phyloP scores from a whole-genome alignment of 495 filamentous ascomycete species.

The Lasiosphaeria ovina region DNA sequence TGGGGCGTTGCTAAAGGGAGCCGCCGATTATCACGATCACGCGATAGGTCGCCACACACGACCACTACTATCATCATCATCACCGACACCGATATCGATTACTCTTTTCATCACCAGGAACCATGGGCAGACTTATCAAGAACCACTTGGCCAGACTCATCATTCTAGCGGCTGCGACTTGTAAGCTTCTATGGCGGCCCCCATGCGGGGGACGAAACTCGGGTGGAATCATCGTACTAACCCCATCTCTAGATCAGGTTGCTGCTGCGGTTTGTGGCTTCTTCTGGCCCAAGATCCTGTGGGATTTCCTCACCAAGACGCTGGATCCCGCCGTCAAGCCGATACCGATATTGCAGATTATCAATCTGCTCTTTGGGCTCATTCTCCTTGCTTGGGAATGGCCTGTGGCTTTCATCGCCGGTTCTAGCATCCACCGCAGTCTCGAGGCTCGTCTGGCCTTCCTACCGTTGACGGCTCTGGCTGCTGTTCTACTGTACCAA shows the following conservation, averaged over 20 bases:
- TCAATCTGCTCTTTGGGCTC: slow-evolving; percentile 91
- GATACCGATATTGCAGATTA: slow-evolving; percentile 82
- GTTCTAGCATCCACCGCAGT: slow-evolving; percentile 73
- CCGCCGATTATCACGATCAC: not conserved
- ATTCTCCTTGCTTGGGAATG: slow-evolving; percentile 86
- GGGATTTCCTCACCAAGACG: slow-evolving; percentile 92
- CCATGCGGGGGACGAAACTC: not conserved
- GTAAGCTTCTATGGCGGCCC: slow-evolving; percentile 54
- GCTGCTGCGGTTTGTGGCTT: slow-evolving; percentile 79
- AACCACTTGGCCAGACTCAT: slow-evolving; percentile 98
- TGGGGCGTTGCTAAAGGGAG: not conserved
- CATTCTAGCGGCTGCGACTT: slow-evolving; percentile 77
- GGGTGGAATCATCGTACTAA: slow-evolving; percentile 7
- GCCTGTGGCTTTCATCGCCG: slow-evolving; percentile 68
- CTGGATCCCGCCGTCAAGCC: slow-evolving; percentile 84
- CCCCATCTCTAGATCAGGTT: slow-evolving; percentile 65
- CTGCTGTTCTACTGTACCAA: slow-evolving; percentile 81
- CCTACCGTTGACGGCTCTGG: slow-evolving; percentile 76
- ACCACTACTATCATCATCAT: slow-evolving; percentile 1
- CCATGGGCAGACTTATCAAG: slow-evolving; percentile 96
- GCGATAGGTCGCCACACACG: not conserved
- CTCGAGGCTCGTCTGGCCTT: slow-evolving; percentile 82
- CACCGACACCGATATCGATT: not conserved
- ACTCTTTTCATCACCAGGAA: slow-evolving; percentile 23
- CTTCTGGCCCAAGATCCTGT: slow-evolving; percentile 99